These are phyloP conservation scores for Beauveria pseudobassiana DNA, from an alignment of 2,329 filamentous ascomycete genomes.

Conservation along the genomic window DNA sequence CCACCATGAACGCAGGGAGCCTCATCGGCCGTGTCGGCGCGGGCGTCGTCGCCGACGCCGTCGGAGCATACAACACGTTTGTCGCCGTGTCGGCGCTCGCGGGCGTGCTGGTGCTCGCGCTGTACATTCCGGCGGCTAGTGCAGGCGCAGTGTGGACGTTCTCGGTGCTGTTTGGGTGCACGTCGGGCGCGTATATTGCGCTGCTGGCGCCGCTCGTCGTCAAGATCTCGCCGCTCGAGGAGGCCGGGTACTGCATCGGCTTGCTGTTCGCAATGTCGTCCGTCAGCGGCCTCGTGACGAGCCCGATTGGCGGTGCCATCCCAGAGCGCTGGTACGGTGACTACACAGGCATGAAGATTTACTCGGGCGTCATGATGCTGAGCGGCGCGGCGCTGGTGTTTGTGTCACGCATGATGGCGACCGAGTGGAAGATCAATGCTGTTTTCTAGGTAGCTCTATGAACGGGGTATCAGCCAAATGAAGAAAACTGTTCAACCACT, in stretches of 20 bases:
- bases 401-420: constrained; percentile 15
- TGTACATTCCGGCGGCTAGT: constrained; percentile 34
- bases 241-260: constrained; percentile 41
- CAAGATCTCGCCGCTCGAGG: constrained; percentile 46
- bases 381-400: constrained; percentile 17
- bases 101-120: constrained; percentile 27
- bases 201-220: constrained; percentile 31
- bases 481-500: not conserved
- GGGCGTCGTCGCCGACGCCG: constrained; percentile 26
- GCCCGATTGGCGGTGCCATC: constrained; percentile 42
- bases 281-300: constrained; percentile 44
- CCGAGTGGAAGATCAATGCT: constrained; percentile 16
- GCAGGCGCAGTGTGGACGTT: constrained; percentile 28
- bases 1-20: constrained; percentile 32
- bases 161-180: constrained; percentile 34
- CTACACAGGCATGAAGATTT: constrained; percentile 23
- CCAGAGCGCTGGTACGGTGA: constrained; percentile 13
- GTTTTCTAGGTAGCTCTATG: constrained; percentile 15
- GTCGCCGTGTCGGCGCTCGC: constrained; percentile 39
- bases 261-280: constrained; percentile 40
- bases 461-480: constrained; percentile 13
- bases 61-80: constrained; percentile 34
- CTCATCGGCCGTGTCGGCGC: constrained; percentile 30
- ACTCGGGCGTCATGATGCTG: constrained; percentile 20
- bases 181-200: constrained; percentile 33